Evolutionary conservation across 306 rosid species (phyloP).

Genomic region (Cucurbita argyrosperma): DNA sequence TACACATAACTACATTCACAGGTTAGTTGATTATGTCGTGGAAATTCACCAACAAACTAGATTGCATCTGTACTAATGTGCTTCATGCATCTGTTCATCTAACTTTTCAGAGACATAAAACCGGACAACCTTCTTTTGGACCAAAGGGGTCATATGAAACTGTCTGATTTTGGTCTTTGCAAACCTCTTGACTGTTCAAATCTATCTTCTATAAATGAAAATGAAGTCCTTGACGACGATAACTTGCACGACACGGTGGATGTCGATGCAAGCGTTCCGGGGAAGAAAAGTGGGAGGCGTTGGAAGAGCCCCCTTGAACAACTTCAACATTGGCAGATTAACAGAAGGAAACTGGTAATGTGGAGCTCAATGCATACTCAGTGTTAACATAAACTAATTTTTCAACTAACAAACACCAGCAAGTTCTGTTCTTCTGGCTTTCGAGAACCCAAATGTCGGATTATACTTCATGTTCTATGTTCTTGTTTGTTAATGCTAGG

Average conservation of each 20-base stretch:
- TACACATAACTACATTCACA: conserved; percentile 70
- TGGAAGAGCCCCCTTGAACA: conserved; percentile 88
- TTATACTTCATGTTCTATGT: background rate
- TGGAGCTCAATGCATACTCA: background rate
- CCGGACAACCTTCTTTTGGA: conserved; percentile 89
- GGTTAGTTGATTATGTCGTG: conserved; percentile 28
- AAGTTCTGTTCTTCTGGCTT: too few relatives aligned
- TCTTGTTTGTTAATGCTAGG: conserved; percentile 34
- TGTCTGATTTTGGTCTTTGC: conserved; percentile 93
- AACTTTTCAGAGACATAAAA: conserved; percentile 61
- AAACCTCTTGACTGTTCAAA: conserved; percentile 77
- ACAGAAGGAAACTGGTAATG: conserved; percentile 47
- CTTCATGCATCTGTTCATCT: background rate
- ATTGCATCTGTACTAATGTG: background rate
- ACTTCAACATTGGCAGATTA: conserved; percentile 85
- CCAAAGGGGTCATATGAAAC: conserved; percentile 71
- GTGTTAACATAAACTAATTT: background rate
- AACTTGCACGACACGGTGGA: conserved; percentile 62
- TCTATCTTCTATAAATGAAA: conserved; percentile 59
- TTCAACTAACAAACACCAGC: background rate
- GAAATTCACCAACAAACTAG: background rate
- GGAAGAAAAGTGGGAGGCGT: conserved; percentile 53
- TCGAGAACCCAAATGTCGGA: too few relatives aligned
- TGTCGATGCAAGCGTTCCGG: conserved; percentile 24
- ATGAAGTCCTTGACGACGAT: conserved; percentile 60